Conservation (phyloP, 2,329 filamentous ascomycete genomes). For the Monilinia laxa region DNA sequence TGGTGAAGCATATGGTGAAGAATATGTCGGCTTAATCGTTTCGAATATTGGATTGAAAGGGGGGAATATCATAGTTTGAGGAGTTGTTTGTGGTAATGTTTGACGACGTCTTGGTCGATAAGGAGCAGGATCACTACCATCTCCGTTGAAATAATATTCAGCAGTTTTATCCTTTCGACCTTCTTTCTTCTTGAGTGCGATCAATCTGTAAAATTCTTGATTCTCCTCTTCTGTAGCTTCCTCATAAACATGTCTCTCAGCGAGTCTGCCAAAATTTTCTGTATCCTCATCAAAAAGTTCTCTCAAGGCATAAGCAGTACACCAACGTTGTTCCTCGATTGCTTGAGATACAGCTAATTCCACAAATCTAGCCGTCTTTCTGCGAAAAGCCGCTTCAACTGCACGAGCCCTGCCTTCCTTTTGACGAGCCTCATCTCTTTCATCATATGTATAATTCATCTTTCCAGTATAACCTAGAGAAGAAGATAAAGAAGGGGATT, state of each 20-base stretch:
- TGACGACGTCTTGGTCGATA: constrained; percentile 24
- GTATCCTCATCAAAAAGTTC: constrained; percentile 59
- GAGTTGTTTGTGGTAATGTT: not conserved
- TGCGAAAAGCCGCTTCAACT: constrained; percentile 30
- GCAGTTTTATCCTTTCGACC: constrained; percentile 54
- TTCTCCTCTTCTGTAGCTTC: constrained; percentile 52
- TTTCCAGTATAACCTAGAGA: constrained; percentile 7
- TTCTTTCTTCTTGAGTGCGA: constrained; percentile 56
- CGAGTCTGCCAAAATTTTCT: constrained; percentile 52
- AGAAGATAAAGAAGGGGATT: constrained; percentile 20
- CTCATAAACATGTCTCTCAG: constrained; percentile 58
- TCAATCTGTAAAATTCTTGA: constrained; percentile 51
- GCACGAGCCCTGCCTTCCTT: constrained; percentile 28
- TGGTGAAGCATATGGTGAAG: constrained; percentile 18
- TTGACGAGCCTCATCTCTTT: constrained; percentile 19
- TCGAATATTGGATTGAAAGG: constrained; percentile 24
- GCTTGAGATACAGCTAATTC: constrained; percentile 60
- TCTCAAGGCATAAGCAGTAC: constrained; percentile 61
- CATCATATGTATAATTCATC: constrained; percentile 22
- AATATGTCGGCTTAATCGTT: constrained; percentile 27
- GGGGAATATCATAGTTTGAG: not conserved
- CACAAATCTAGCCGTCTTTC: constrained; percentile 51
- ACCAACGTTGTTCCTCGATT: constrained; percentile 55
- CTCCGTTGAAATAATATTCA: constrained; percentile 52
- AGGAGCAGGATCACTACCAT: constrained; percentile 37